Base-by-base conservation (phyloP, 805 yeast species). In the Kazachstania psychrophila region DNA sequence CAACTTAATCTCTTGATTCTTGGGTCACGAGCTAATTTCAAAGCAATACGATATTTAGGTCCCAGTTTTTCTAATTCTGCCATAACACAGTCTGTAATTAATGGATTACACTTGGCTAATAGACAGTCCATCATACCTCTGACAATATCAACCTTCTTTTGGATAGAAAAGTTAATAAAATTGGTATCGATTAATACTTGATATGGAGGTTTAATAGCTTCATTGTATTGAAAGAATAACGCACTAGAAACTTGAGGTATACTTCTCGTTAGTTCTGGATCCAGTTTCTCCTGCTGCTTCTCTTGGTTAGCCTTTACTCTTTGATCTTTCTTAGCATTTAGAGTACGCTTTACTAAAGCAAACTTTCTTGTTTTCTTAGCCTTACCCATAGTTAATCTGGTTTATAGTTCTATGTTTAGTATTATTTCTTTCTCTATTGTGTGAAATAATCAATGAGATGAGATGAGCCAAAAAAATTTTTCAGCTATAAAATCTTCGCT, bases 11-110 rank as follows among this genome's bases (percentile, higher is more conserved):
- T 71, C 49, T 84, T 73, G 25, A 92, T 80, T 51, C 97, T 70
- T 29, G 96, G 96, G 57, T 92, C 98, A 48, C 84, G 81, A 16
- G 98, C 98, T 53, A 92, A 66, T 40, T 81, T 77, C 47, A 92
- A 69, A 0, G 98, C 98, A 45, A 92, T 92, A 55, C 97, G 72
- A 61, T 83, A 92, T 57, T 80, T 85, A 20, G 95, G 95, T 0
- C 98, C 98, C 40, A 92, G 68, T 58, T 92, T 92, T 53, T 92
- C 98, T 60, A 92, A 69, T 67, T 92, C 98, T 0, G 98, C 98
- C 80, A 92, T 75, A 16, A 92, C 98, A 66, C 98, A 92, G 61
- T 92, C 98, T 3, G 98, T 92, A 30, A 92, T 79, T 34, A 88
- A 74, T 10, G 97, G 97, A 33, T 89, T 85, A 67, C 96, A 87